phyloP scores from a whole-genome alignment of 192 early-diverging fungal genomes.

The Cetraspora pellucida region DNA sequence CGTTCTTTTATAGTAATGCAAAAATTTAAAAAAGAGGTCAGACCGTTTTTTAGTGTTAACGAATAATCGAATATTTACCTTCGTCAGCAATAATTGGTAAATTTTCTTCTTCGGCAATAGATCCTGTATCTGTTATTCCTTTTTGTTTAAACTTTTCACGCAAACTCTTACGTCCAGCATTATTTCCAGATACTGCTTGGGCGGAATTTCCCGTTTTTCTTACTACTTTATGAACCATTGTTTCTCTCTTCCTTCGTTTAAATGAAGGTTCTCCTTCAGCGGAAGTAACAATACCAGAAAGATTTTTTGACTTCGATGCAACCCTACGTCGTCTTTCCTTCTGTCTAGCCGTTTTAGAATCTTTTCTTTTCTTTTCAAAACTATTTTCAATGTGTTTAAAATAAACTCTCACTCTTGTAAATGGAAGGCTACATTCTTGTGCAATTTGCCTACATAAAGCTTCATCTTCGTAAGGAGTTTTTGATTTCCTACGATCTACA shows the following conservation, averaged over 20 bases:
- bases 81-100: constrained; percentile 31
- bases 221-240: constrained; percentile 26
- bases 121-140: neutral
- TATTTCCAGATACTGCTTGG: neutral
- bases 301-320: neutral
- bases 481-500: constrained; percentile 33
- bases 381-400: constrained; percentile 31
- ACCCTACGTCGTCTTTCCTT: constrained; percentile 11
- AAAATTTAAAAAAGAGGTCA: neutral
- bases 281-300: constrained; percentile 21
- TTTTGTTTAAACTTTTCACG: constrained; percentile 8
- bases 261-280: constrained; percentile 25
- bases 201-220: constrained; percentile 4
- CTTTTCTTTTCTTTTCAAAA: constrained; percentile 30
- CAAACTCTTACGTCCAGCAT: constrained; percentile 9
- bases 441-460: constrained; percentile 30
- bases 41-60: no score
- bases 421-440: constrained; percentile 20
- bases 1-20: neutral
- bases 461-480: constrained; percentile 37
- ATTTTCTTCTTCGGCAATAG: constrained; percentile 30
- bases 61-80: neutral
- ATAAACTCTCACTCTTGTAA: constrained; percentile 24
- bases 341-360: neutral
- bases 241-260: constrained; percentile 16